phyloP scores from a whole-genome alignment of 2,329 filamentous ascomycete species.

The Aphanocladium album region DNA sequence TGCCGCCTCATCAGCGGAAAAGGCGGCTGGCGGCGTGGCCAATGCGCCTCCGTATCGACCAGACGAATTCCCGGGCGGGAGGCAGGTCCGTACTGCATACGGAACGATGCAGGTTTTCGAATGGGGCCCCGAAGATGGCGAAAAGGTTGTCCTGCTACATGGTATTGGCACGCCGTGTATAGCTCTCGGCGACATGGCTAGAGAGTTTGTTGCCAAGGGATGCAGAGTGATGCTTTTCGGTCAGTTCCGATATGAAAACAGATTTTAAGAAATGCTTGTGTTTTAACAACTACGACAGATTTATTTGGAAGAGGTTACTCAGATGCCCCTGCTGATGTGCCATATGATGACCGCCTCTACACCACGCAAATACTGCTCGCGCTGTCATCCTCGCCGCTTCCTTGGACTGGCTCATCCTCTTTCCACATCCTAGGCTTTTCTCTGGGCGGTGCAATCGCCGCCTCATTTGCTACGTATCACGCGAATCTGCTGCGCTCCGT shows the following conservation, averaged over 20 bases:
- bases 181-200: constrained; percentile 60
- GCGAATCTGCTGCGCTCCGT: constrained; percentile 59
- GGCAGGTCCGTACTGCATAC: constrained; percentile 65
- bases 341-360: constrained; percentile 61
- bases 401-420: constrained; percentile 48
- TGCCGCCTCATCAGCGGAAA: background rate
- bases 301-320: constrained; percentile 75
- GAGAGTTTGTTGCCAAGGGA: constrained; percentile 58
- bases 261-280: background rate
- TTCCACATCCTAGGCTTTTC: constrained; percentile 78
- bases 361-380: constrained; percentile 60
- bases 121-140: constrained; percentile 68
- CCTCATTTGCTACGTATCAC: constrained; percentile 65
- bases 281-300: constrained; percentile 38
- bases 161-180: constrained; percentile 77
- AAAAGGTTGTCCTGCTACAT: constrained; percentile 70
- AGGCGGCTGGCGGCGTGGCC: constrained; percentile 20
- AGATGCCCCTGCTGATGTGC: constrained; percentile 56
- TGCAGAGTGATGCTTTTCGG: constrained; percentile 77
- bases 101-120: constrained; percentile 72
- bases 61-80: constrained; percentile 61
- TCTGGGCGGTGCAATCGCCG: constrained; percentile 69
- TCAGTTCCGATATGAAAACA: constrained; percentile 31
- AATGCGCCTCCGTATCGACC: constrained; percentile 58
- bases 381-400: constrained; percentile 55